A percentile compares a stretch with the other conserved stretches of the same genome.
These are phyloP conservation scores for Russula ochroleuca DNA, from an alignment of 768 basidiomycete species.

Conservation along the genomic window DNA sequence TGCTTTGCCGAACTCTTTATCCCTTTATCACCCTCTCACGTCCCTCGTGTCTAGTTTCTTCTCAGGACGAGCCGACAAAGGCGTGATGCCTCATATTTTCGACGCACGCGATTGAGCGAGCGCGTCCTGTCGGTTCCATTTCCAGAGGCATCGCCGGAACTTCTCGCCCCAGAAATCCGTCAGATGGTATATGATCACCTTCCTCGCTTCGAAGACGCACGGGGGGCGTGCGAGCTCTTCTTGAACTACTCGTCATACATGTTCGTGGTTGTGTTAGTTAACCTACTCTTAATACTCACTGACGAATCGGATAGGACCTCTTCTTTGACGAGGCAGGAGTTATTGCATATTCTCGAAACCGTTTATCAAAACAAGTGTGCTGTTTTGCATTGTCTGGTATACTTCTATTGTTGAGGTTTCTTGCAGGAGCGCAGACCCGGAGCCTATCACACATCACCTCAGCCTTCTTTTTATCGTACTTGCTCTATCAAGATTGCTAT, in stretches of 20 bases:
- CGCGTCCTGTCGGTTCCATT: constrained; percentile 25
- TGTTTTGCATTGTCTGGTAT: neutral
- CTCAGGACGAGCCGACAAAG: constrained; percentile 2
- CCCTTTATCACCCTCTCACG: neutral
- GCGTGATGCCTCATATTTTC: constrained; percentile 12
- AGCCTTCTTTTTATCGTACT: constrained; percentile 64
- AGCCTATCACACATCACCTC: constrained; percentile 47
- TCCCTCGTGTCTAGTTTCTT: constrained; percentile 5
- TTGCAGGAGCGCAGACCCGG: constrained; percentile 39
- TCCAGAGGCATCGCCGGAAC: constrained; percentile 24
- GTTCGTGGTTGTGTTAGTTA: constrained; percentile 29
- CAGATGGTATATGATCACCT: constrained; percentile 45
- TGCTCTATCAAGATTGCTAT: constrained; percentile 61
- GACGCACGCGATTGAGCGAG: constrained; percentile 22
- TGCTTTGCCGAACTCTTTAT: constrained; percentile 18
- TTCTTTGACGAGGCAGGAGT: constrained; percentile 48
- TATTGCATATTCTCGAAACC: constrained; percentile 51
- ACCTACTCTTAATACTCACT: neutral
- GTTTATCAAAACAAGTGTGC: constrained; percentile 52
- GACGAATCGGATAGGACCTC: constrained; percentile 42
- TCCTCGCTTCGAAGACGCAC: constrained; percentile 56
- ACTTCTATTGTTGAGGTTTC: neutral
- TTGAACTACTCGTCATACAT: constrained; percentile 55
- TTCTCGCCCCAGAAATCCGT: constrained; percentile 33
- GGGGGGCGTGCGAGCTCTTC: constrained; percentile 59